Percentiles rank a stretch among this genome's conserved stretches.
phyloP scores from a whole-genome alignment of 331 rosid species.

The Malus hybrid region DNA sequence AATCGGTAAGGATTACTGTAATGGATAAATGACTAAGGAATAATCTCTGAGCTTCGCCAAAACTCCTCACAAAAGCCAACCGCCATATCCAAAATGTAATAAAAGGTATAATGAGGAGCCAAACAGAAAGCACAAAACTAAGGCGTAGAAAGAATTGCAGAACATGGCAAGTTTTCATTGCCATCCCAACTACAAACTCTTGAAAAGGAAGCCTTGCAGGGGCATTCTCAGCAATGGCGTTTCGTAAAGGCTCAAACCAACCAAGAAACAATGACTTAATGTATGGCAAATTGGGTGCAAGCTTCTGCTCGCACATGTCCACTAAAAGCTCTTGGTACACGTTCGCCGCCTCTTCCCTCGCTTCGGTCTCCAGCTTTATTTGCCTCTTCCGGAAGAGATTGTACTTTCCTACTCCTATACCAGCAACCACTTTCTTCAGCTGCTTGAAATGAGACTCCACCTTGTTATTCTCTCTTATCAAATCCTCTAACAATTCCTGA shows the following conservation, averaged over 20 bases:
- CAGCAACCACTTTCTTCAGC: conserved; percentile 27
- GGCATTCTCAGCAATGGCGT: conserved; percentile 96
- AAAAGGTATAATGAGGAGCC: conserved; percentile 96
- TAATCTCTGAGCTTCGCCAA: conserved; percentile 92
- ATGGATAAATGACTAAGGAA: conserved; percentile 86
- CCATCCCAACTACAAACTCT: conserved; percentile 96
- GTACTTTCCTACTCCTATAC: conserved; percentile 32
- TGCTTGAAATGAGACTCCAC: conserved; percentile 16
- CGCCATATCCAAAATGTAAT: conserved; percentile 99
- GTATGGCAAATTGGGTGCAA: conserved; percentile 85
- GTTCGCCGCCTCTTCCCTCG: conserved; percentile 77
- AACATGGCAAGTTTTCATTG: conserved; percentile 95
- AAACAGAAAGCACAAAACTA: conserved; percentile 91
- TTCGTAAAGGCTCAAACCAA: conserved; percentile 81
- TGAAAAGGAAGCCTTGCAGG: conserved; percentile 95
- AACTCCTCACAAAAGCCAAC: conserved; percentile 95
- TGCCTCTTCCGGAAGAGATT: conserved; percentile 50
- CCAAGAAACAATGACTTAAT: conserved; percentile 83
- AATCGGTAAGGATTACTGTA: conserved; percentile 85
- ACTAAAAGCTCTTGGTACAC: conserved; percentile 70
- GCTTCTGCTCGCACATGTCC: conserved; percentile 83
- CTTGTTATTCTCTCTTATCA: conserved; percentile 23
- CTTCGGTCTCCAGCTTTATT: conserved; percentile 74
- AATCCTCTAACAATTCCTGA: conserved; percentile 36
- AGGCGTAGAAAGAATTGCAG: conserved; percentile 90